Conservation (phyloP, 1,284 basidiomycete species). For the Agaricales sp. region DNA sequence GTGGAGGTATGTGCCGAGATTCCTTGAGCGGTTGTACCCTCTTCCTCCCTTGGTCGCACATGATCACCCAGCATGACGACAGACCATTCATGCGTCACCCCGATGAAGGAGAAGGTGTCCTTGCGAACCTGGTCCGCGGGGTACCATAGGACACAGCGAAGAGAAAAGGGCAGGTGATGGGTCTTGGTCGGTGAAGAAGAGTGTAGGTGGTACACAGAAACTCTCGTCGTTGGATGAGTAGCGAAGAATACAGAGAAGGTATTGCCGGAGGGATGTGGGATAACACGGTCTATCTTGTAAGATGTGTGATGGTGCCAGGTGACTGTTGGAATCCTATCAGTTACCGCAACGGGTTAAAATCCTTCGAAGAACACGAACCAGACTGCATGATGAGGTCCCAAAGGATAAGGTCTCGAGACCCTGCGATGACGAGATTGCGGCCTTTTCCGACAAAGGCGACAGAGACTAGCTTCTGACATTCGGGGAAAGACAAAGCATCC, state of each 20-base stretch:
- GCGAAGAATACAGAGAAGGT: conserved; percentile 47
- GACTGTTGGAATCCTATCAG: conserved; percentile 26
- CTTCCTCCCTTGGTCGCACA: conserved; percentile 26
- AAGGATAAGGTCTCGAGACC: conserved; percentile 44
- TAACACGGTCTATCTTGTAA: conserved; percentile 29
- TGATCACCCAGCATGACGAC: conserved; percentile 57
- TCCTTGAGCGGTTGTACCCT: conserved; percentile 31
- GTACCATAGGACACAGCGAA: conserved; percentile 45
- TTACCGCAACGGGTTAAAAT: conserved; percentile 1
- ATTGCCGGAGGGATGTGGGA: conserved; percentile 47
- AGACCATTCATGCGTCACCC: conserved; percentile 54
- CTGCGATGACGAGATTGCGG: conserved; percentile 50
- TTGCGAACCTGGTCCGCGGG: conserved; percentile 19
- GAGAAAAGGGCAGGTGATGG: conserved; percentile 46
- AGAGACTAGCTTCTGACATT: conserved; percentile 33
- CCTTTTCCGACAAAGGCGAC: conserved; percentile 55
- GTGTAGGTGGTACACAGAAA: conserved; percentile 37
- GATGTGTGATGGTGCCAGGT: conserved; percentile 43
- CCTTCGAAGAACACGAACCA: conserved; percentile 34
- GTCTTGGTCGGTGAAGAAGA: conserved; percentile 33
- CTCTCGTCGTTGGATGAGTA: conserved; percentile 24
- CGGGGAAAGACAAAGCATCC: conserved; percentile 52
- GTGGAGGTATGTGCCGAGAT: conserved; percentile 26
- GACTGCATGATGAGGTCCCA: conserved; percentile 77
- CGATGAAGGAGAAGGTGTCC: conserved; percentile 45